A percentile compares a stretch with the other conserved stretches of the same genome.
Evolutionary conservation across 441 rosid genomes (phyloP).

Genomic region (Dalechampia spathulata): DNA sequence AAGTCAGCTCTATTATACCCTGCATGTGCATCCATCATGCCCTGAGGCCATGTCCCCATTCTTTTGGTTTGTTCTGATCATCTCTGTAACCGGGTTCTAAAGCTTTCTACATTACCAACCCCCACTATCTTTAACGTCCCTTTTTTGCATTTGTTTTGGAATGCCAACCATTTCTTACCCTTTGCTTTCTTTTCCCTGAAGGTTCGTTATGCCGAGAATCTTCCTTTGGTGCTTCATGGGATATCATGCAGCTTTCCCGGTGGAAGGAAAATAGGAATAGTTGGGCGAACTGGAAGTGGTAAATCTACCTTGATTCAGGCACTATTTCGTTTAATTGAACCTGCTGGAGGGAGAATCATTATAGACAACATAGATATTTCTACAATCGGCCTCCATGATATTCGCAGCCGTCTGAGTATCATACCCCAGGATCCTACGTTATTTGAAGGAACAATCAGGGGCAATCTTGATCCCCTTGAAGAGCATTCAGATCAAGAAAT

Average conservation of each 20-base stretch:
- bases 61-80: not conserved
- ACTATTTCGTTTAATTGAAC: constrained; percentile 91
- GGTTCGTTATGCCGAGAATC: constrained; percentile 96
- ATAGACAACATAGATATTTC: constrained; percentile 94
- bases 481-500: constrained; percentile 86
- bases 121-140: not conserved
- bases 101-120: not conserved
- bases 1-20: constrained; percentile 3
- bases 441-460: constrained; percentile 92
- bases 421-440: constrained; percentile 99
- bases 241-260: constrained; percentile 85
- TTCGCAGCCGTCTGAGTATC: constrained; percentile 88
- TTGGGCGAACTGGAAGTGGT: constrained; percentile 98
- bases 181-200: constrained; percentile 17
- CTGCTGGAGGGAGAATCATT: constrained; percentile 68
- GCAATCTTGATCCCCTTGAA: constrained; percentile 94
- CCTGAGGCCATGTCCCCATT: constrained; percentile 1
- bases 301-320: constrained; percentile 98
- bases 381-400: constrained; percentile 92
- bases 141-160: no score
- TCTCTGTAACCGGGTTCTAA: not conserved
- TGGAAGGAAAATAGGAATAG: constrained; percentile 94
- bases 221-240: constrained; percentile 93
- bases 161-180: constrained; percentile 10
- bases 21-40: not conserved